Evolutionary conservation across 2,329 filamentous ascomycete species (phyloP).

Genomic region (Xylariaceae sp.): DNA sequence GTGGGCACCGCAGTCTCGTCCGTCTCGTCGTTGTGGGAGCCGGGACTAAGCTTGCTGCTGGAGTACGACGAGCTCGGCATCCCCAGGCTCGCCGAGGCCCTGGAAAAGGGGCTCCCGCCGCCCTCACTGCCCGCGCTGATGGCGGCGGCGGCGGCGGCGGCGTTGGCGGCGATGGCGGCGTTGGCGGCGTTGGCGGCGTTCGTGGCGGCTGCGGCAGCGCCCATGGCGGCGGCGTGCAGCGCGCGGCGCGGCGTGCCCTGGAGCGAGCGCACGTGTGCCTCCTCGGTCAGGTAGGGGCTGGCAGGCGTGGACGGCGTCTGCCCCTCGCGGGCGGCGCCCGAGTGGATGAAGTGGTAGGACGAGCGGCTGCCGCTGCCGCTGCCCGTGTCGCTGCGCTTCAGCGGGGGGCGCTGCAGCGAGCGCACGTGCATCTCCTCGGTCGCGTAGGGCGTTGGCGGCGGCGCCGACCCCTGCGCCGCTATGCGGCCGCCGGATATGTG

Average conservation of each 20-base stretch:
- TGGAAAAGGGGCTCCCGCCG: too few species aligned
- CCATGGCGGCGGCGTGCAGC: too few species aligned
- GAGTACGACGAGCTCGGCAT: too few species aligned
- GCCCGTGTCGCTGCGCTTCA: background rate
- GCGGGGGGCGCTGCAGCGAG: background rate
- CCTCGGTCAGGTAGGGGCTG: constrained; percentile 17
- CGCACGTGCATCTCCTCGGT: background rate
- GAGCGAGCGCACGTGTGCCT: constrained; percentile 16
- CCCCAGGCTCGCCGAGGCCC: too few species aligned
- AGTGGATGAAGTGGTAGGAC: constrained; percentile 10
- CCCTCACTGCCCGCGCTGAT: background rate
- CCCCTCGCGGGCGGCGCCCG: constrained; percentile 11
- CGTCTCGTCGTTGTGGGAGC: background rate
- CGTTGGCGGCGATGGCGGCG: background rate
- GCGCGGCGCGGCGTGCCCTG: too few species aligned
- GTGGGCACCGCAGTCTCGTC: background rate
- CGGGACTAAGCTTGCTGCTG: background rate
- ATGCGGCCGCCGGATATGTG: too few species aligned
- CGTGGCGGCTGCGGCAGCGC: too few species aligned
- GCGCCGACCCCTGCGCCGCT: too few species aligned
- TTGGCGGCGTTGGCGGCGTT: constrained; percentile 12
- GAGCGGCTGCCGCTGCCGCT: constrained; percentile 1
- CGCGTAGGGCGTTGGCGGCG: background rate
- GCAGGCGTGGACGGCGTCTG: too few species aligned
- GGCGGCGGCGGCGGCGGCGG: background rate